Evolutionary conservation across 2,329 filamentous ascomycete genomes (phyloP), one percentile per base, ranked within the genome.

Genomic region (Coniochaeta pulveracea): DNA sequence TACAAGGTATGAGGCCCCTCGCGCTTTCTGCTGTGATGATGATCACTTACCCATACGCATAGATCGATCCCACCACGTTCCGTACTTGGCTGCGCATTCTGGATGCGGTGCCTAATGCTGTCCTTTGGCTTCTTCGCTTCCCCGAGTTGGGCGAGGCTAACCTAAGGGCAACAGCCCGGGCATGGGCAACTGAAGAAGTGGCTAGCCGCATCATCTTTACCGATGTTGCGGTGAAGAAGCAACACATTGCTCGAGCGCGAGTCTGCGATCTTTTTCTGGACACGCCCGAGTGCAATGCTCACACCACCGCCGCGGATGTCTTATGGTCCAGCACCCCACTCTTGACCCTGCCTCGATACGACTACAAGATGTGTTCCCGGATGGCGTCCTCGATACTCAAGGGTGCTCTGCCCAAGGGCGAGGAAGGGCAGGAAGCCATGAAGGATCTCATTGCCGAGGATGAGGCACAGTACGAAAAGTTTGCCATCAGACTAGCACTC

Each of bases 331-430:
- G 88, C 45, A 96, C 91, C 1, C 91, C 91, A 5, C 63, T 98
- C 15, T 66, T 98, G 18, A 98, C 91, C 0, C 66, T 91, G 19
- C 88, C 91, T 9, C 75, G 91, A 22, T 95, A 96, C 55, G 74
- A 82, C 33, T 95, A 95, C 60, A 98, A 98, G 58, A 98, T 98
- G 91, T 98, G 91, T 57, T 93, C 85, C 26, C 82, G 91, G 34
- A 98, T 98, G 82, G 91, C 89, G 6, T 88, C 91, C 6, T 94
- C 85, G 9, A 96, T 98, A 36, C 67, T 98, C 19, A 83, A 77
- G 42, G 91, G 91, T 11, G 91, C 91, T 0, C 61, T 98, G 4
- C 91, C 91, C 0, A 80, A 76, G 43, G 68, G 64, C 1, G 58
- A 64, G 2, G 73, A 76, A n/a, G 86, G 89, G 3, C 59, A 62